phyloP scores from a whole-genome alignment of 2,329 filamentous ascomycete genomes.

The Pezicula radicicola region DNA sequence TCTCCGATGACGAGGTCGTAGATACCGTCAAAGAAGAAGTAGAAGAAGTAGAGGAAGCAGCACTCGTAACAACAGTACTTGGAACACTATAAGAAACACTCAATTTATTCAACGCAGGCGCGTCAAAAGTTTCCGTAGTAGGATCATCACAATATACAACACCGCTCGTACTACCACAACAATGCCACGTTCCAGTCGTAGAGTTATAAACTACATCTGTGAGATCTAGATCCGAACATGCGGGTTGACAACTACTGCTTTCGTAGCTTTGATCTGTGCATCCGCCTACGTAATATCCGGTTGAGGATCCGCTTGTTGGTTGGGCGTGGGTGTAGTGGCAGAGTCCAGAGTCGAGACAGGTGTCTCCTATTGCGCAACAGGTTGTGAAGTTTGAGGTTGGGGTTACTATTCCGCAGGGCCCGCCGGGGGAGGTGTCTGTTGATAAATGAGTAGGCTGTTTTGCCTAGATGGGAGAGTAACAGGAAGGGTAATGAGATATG shows the following conservation, averaged over 20 bases:
- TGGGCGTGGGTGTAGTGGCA: constrained; percentile 1
- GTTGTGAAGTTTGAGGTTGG: background rate
- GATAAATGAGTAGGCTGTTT: too few species aligned
- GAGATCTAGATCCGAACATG: background rate
- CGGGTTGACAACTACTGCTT: background rate
- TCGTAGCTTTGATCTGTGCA: background rate
- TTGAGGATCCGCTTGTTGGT: background rate
- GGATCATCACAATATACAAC: too few species aligned
- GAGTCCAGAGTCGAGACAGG: background rate
- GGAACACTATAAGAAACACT: too few species aligned
- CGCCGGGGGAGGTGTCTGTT: background rate
- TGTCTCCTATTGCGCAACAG: background rate
- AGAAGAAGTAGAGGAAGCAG: too few species aligned
- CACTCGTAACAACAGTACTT: too few species aligned
- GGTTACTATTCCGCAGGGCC: background rate
- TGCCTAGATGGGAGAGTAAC: too few species aligned
- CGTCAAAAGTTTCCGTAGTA: too few species aligned
- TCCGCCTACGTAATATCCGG: background rate
- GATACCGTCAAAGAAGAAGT: too few species aligned
- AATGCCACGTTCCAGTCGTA: background rate
- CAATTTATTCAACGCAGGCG: too few species aligned
- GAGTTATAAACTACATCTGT: constrained; percentile 1
- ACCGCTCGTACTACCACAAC: background rate
- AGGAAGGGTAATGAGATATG: too few species aligned
- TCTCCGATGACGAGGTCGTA: too few species aligned